Evolutionary conservation across 2,329 filamentous ascomycete genomes (phyloP), one percentile per base, ranked within the genome.

Genomic region (Aureobasidium sp.): DNA sequence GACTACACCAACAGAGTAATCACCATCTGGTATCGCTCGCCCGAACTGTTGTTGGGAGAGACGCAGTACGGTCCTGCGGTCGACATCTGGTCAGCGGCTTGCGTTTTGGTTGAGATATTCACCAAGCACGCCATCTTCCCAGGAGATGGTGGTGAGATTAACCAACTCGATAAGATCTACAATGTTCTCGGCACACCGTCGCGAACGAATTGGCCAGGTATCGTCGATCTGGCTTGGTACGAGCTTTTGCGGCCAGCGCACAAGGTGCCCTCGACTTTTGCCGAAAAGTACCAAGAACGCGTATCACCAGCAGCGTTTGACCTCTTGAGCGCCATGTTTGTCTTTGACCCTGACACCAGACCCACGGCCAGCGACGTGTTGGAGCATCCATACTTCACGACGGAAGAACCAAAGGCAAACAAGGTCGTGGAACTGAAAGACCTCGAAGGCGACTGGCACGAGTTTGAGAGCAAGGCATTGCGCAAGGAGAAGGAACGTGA

Each of bases 1-100:
- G 93, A 99, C 72, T 99, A 99, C 73, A 99, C 94, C 1, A 99
- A 99, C 71, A 88, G 94, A 37, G 95, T 99, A 67, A 96, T 99
- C 70, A 99, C 94, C 2, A 96, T 99, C 65, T 99, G 95, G 95
- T 96, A 96, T 72, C 84, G 92, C 4, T 89, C 90, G 0, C 91
- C 92, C 0, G 92, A 96, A 71, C 80, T 96, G n/a, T 78, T 96
- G 0, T 81, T 96, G 1, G 92, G 92, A 7, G 91, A 95, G 73
- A 96, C 92, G 5, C 85, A 89, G 67, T 96, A 96, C 70, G 90
- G 89, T 4, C 89, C 90, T 0, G 89, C 89, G 2, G 90, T 95
- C 15, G 92, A 96, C 69, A 88, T 99, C 37, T 99, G 94, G 94
- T 96, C 91, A 69, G 94, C 94, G 1, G 94, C 93, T 1, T 99